Base-by-base conservation (phyloP, 2,329 filamentous ascomycete species). In the Fusarium anguioides region DNA sequence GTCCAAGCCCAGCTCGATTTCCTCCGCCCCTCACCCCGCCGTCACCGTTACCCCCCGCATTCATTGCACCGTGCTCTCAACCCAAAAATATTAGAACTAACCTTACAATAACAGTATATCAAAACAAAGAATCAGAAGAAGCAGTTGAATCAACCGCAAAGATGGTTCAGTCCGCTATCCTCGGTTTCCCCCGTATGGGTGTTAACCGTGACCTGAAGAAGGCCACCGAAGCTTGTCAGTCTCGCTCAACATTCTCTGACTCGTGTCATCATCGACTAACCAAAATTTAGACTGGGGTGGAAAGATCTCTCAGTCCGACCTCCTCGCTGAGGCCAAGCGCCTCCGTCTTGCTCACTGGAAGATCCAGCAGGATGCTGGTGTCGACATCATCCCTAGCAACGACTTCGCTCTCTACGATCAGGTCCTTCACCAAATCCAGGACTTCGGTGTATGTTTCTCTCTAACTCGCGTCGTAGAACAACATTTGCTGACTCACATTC, bases 351-450 rank as follows among this genome's bases (percentile, higher is more conserved):
- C 91, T 77, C 96, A 99, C 89, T 99, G 96, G 96, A 94, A 97
- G 86, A 97, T 99, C 84, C 96, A 99, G 87, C 95, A 99, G 88
- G 90, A 96, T 83, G 96, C 96, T 72, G 96, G 96, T 78, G 94
- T 98, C 82, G 93, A 97, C 79, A 86, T 96, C 84, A 97, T 99
- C 79, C 96, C 96, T 81, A 97, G 92, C 91, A 99, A 99, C 82
- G 96, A 99, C 89, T 99, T 99, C 79, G 94, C 96, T 74, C 94
- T 94, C 84, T 99, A 99, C 84, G 95, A 98, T 82, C 95, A 98
- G 80, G 92, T 98, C 77, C 90, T 98, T 69, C 91, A 94, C 84
- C 95, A 98, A 86, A 98, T 97, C 81, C 94, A 97, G 86, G 91
- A 97, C 82, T 97, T 97, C 81, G 93, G 92, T 81, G 93, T 95